Percentiles rank a stretch among this genome's conserved stretches.
Conservation (phyloP, 352 stramenopile species). For the Phytophthora tentaculata region DNA sequence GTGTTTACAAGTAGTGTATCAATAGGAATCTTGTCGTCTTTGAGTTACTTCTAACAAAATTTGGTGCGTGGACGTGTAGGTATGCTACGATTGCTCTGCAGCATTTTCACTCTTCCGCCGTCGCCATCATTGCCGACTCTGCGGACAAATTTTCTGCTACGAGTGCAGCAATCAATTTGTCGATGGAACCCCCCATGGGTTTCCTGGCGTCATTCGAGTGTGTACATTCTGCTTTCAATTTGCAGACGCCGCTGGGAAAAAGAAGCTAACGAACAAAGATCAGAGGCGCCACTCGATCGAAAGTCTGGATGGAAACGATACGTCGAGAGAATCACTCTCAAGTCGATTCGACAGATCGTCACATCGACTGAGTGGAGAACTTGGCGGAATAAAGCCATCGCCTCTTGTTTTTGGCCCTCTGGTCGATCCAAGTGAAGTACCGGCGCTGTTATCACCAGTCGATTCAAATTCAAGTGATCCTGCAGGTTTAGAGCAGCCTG, state of each 20-base stretch:
- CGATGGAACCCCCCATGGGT: slow-evolving; percentile 61
- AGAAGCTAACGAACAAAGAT: slow-evolving; percentile 31
- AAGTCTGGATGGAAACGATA: slow-evolving; percentile 33
- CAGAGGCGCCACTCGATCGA: slow-evolving; percentile 19
- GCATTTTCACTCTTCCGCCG: slow-evolving; percentile 85
- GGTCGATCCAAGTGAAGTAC: slow-evolving; percentile 27
- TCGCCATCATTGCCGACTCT: slow-evolving; percentile 88
- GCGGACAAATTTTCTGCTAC: slow-evolving; percentile 87
- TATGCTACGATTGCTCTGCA: slow-evolving; percentile 84
- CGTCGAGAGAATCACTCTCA: slow-evolving; percentile 17
- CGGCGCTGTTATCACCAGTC: slow-evolving; percentile 34
- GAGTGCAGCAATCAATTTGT: slow-evolving; percentile 85
- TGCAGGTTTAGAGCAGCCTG: slow-evolving; percentile 14
- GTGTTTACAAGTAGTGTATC: neutral
- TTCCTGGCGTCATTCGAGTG: slow-evolving; percentile 64
- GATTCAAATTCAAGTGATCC: slow-evolving; percentile 40
- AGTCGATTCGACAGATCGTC: slow-evolving; percentile 35
- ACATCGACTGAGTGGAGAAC: slow-evolving; percentile 24
- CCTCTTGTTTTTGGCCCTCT: slow-evolving; percentile 46
- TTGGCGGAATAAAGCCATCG: slow-evolving; percentile 32
- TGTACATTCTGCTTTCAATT: slow-evolving; percentile 80
- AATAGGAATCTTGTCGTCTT: too few relatives aligned
- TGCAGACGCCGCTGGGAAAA: slow-evolving; percentile 47
- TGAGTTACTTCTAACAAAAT: too few relatives aligned
- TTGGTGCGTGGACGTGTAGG: too few relatives aligned